Conservation (phyloP, 2,329 filamentous ascomycete genomes). For the Peltaster fructicola region DNA sequence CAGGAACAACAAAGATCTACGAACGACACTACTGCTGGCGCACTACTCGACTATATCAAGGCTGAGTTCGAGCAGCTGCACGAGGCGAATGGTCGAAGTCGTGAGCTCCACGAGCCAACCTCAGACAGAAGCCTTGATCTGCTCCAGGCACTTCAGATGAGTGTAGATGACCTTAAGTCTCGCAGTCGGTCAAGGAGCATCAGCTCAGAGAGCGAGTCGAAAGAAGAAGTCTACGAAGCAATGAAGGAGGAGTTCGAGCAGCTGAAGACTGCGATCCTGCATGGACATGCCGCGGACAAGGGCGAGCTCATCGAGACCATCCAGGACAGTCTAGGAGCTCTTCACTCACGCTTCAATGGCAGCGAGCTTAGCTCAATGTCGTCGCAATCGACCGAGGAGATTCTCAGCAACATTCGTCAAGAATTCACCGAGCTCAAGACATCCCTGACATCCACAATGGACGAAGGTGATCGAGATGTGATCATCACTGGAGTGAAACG, state of each 20-base stretch:
- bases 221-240: conserved; percentile 41
- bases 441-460: conserved; percentile 34
- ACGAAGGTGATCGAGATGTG: conserved; percentile 33
- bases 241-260: conserved; percentile 71
- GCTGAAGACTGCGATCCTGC: conserved; percentile 58
- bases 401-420: conserved; percentile 34
- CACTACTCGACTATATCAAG: conserved; percentile 33
- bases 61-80: conserved; percentile 45
- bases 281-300: conserved; percentile 37
- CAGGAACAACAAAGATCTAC: conserved; percentile 31
- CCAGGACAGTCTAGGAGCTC: conserved; percentile 31
- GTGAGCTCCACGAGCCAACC: conserved; percentile 8
- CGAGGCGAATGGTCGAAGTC: conserved; percentile 30
- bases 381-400: conserved; percentile 24
- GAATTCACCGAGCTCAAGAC: conserved; percentile 46
- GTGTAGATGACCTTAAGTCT: conserved; percentile 15
- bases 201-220: conserved; percentile 2
- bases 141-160: conserved; percentile 16
- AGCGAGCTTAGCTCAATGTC: conserved; percentile 14
- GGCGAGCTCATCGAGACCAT: conserved; percentile 45
- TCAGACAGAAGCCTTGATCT: conserved; percentile 12
- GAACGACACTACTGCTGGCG: conserved; percentile 25
- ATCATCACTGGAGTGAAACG: conserved; percentile 49
- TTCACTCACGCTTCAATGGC: conserved; percentile 27
- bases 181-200: conserved; percentile 5